These are phyloP conservation scores for Leccinum sublutescens DNA, from an alignment of 768 basidiomycete species.

Conservation along the genomic window DNA sequence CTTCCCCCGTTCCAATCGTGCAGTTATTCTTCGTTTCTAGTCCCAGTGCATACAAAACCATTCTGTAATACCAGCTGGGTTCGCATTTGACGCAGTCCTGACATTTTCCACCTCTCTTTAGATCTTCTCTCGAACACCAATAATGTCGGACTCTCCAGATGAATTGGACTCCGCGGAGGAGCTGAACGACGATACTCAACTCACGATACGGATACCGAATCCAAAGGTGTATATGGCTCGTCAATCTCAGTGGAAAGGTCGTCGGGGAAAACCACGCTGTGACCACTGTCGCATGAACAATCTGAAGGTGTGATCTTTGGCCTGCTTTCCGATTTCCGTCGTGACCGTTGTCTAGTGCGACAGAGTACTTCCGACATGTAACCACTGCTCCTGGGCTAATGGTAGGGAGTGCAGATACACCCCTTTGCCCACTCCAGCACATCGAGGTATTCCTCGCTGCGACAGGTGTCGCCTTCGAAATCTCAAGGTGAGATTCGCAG, in stretches of 20 bases:
- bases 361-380: constrained; percentile 66
- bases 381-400: constrained; percentile 66
- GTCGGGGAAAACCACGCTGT: constrained; percentile 71
- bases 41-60: not conserved
- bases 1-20: constrained; percentile 5
- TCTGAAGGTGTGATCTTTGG: constrained; percentile 53
- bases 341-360: constrained; percentile 51
- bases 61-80: constrained; percentile 6
- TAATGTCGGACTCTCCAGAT: constrained; percentile 38
- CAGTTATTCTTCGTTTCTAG: constrained; percentile 11
- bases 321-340: constrained; percentile 4
- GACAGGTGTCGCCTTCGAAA: constrained; percentile 68
- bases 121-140: constrained; percentile 10
- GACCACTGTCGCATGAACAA: constrained; percentile 72
- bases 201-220: constrained; percentile 67
- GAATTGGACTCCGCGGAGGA: constrained; percentile 41
- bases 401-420: constrained; percentile 71
- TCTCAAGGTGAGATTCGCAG: constrained; percentile 50
- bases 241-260: constrained; percentile 73
- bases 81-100: constrained; percentile 4
- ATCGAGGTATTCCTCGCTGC: constrained; percentile 71
- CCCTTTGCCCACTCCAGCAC: constrained; percentile 70
- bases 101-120: constrained; percentile 19
- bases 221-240: constrained; percentile 65
- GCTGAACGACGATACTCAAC: constrained; percentile 47